Conservation (phyloP, 139 green algal species). For the Chlorella sp. region DNA sequence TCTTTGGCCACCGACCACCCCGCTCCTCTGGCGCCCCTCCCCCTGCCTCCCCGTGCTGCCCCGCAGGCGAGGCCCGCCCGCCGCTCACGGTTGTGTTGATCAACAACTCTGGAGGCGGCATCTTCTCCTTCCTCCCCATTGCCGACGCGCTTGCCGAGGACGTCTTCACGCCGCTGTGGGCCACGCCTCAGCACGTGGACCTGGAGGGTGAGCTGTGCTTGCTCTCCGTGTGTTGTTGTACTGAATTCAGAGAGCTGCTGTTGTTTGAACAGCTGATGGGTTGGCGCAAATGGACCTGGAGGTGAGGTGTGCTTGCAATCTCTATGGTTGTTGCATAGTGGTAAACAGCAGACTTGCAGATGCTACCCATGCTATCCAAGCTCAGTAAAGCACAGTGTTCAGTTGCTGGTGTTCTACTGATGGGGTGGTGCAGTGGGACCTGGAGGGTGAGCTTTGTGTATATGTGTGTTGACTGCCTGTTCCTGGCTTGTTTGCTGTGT, state of each 20-base stretch:
- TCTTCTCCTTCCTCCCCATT: slow-evolving; percentile 98
- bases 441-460: slow-evolving; percentile 46
- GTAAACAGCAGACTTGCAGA: no score
- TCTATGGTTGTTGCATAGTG: no score
- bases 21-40: background rate
- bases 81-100: slow-evolving; percentile 94
- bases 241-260: no score
- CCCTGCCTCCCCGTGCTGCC: background rate
- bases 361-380: no score
- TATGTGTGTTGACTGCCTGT: background rate
- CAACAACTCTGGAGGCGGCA: slow-evolving; percentile 96
- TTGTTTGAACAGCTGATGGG: no score
- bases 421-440: no score
- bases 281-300: no score
- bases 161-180: slow-evolving; percentile 88
- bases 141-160: slow-evolving; percentile 67
- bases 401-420: no score
- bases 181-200: slow-evolving; percentile 92
- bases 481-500: background rate
- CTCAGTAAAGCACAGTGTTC: no score
- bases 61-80: slow-evolving; percentile 61
- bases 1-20: background rate
- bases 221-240: background rate
- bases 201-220: slow-evolving; percentile 48
- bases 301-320: no score